Conservation (phyloP, 164 flowering plant species). For the Chimonanthus salicifolius region DNA sequence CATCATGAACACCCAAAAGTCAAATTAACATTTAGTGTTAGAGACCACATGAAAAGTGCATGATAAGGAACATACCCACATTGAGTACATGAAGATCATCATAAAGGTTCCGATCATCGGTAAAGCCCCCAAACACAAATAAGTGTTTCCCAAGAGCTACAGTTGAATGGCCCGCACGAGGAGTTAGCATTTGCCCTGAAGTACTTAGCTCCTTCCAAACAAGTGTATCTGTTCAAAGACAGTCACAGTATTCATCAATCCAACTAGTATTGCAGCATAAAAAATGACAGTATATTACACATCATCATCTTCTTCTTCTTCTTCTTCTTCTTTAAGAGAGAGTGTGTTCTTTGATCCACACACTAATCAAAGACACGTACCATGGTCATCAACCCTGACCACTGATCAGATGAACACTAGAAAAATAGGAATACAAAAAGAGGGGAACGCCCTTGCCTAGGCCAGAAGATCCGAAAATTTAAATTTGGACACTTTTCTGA, state of each 20-base stretch:
- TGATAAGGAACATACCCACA: conserved; percentile 50
- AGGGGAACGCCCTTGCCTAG: not conserved
- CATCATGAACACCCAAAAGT: not conserved
- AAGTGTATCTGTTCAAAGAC: conserved; percentile 52
- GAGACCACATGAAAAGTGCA: not conserved
- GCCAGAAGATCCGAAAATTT: not conserved
- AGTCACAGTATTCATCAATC: not conserved
- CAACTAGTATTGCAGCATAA: not conserved
- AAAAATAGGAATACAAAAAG: not conserved
- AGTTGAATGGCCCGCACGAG: conserved; percentile 91
- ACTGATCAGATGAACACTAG: not conserved
- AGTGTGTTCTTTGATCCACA: not conserved
- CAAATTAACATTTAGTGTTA: not conserved
- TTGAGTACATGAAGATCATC: conserved; percentile 85
- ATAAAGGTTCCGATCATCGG: conserved; percentile 76
- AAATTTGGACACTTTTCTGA: not conserved
- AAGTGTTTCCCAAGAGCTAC: conserved; percentile 69
- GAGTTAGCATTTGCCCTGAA: conserved; percentile 64
- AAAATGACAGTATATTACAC: too few relatives aligned
- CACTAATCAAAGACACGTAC: not conserved
- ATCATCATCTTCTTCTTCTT: too few relatives aligned
- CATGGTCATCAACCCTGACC: not conserved
- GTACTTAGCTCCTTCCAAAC: conserved; percentile 72
- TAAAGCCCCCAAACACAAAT: conserved; percentile 94
- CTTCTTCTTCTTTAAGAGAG: not conserved